These are phyloP conservation scores for Endoconidiophora laricicola DNA, from an alignment of 2,329 filamentous ascomycete species.

Conservation along the genomic window DNA sequence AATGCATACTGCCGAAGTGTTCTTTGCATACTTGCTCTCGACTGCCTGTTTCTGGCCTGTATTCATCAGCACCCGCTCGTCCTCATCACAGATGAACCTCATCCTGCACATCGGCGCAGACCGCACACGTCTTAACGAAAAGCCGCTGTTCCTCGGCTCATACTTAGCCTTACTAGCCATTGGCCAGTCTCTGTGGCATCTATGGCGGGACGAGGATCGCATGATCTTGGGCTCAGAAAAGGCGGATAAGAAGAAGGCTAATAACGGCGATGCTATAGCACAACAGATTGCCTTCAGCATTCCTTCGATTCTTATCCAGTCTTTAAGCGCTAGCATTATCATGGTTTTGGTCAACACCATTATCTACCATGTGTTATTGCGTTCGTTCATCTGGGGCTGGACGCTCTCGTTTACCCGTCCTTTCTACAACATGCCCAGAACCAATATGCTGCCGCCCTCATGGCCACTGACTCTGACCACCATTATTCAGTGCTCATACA, in stretches of 20 bases:
- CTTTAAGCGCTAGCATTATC: slow-evolving; percentile 25
- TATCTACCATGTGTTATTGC: slow-evolving; percentile 46
- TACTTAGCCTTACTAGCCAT: slow-evolving; percentile 53
- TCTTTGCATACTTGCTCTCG: slow-evolving; percentile 61
- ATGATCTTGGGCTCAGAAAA: slow-evolving; percentile 26
- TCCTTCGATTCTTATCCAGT: slow-evolving; percentile 12
- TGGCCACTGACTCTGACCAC: slow-evolving; percentile 42
- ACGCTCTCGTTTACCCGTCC: slow-evolving; percentile 53
- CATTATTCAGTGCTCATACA: slow-evolving; percentile 37
- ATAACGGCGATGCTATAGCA: slow-evolving; percentile 7
- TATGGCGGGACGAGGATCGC: slow-evolving; percentile 57
- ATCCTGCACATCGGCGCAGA: slow-evolving; percentile 57
- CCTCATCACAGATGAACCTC: slow-evolving; percentile 48
- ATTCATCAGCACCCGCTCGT: slow-evolving; percentile 56
- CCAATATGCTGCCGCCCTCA: slow-evolving; percentile 42
- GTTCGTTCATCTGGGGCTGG: slow-evolving; percentile 49
- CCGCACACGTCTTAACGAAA: slow-evolving; percentile 66
- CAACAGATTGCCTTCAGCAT: slow-evolving; percentile 8
- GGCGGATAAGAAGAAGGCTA: slow-evolving; percentile 13
- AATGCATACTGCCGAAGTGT: slow-evolving; percentile 48
- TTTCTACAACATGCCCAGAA: slow-evolving; percentile 60
- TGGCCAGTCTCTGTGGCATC: slow-evolving; percentile 51
- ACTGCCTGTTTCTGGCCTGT: slow-evolving; percentile 66
- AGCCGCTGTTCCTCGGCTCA: slow-evolving; percentile 61
- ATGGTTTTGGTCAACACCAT: slow-evolving; percentile 31